Evolutionary conservation across 306 rosid genomes (phyloP), one percentile per base, ranked within the genome.

Genomic region (Lupinus albus): DNA sequence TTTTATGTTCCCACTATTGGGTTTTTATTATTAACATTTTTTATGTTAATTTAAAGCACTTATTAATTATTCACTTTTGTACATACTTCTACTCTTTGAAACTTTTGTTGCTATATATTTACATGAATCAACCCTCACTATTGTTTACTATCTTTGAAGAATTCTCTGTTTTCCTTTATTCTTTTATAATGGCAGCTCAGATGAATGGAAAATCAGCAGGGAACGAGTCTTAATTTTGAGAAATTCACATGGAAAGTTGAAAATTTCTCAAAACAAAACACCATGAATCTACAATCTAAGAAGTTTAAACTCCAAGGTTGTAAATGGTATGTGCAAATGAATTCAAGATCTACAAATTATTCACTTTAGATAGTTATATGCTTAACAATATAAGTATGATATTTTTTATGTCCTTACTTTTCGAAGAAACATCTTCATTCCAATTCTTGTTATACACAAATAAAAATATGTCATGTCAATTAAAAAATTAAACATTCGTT

Each of bases 231-330:
- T 50, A 0, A 0, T 14, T 72, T 59, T 39, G 71, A 72, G 48
- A 72, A 18, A 41, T 78, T 50, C 61, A 72, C 60, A 6, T 78
- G 82, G 82, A 72, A 50, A 21, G 66, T 78, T 14, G 70, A 78
- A 16, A 64, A 78, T 2, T 78, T 78, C 66, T 58, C 82, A 2
- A 78, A 50, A 66, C 77, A 57, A 4, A 65, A 78, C 14, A 54
- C 61, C 65, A 42, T 36, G 60, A 78, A 59, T 7, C 82, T 78
- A 15, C 72, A 11, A 42, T 78, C 82, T 65, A 72, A 78, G 82
- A 16, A 48, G 17, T 78, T 78, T 36, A 28, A 28, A 58, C 50
- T 78, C 64, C 36, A 14, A 53, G 70, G 69, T 59, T 42, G 50
- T 20, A 71, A 72, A 72, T 78, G 82, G 81, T 78, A 77, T 30